Evolutionary conservation across 163 green algal species (phyloP), one percentile per base, ranked within the genome.

Genomic region (Scenedesmus sp.): DNA sequence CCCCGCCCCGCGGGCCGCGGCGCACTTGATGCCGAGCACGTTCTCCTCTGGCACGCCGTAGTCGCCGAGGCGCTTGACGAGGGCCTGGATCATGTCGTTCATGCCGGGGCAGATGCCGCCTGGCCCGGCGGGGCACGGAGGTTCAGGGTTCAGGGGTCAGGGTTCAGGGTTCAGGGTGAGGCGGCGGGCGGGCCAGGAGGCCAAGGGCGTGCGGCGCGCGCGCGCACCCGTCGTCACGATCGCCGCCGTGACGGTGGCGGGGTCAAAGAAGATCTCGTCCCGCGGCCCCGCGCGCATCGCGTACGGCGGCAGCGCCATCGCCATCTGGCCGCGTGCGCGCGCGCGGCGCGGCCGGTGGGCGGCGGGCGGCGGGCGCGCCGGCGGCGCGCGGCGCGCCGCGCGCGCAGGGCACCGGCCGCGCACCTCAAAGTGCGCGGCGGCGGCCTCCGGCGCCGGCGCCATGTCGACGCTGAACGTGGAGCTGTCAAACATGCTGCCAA

Each of bases 51-150:
- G 89, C 56, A 98, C 94, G 3, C 92, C 90, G 63, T 94, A 95
- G 62, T 95, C 88, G 2, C 75, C 64, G 53, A 98, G 85, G 42
- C 92, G 93, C 76, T 85, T 89, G 42, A 94, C 90, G 34, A 96
- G 88, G 73, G 86, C 86, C 74, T 97, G 89, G 11, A 97, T 86
- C 42, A 99, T 94, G 81, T 98, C 94, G 77, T 99, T 99, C 45
- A 99, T 90, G 4, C 96, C 96, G 4, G 96, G 96, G 80, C 96
- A 99, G 45, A 99, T 90, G 0, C 96, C 96, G 17, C 96, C 96
- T 78, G 60, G 39, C 39, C 6, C 7, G 39, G 7, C 7, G 39
- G 39, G 7, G 10, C 6, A 47, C 7, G 39, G 39, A 47, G 39
- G 10, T 63, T n/a, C n/a, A n/a, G n/a, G n/a, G n/a, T n/a, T n/a